Percentiles rank a stretch among this genome's conserved stretches.
phyloP scores from a whole-genome alignment of 2,329 filamentous ascomycete genomes.

The Ophiostoma australiae region DNA sequence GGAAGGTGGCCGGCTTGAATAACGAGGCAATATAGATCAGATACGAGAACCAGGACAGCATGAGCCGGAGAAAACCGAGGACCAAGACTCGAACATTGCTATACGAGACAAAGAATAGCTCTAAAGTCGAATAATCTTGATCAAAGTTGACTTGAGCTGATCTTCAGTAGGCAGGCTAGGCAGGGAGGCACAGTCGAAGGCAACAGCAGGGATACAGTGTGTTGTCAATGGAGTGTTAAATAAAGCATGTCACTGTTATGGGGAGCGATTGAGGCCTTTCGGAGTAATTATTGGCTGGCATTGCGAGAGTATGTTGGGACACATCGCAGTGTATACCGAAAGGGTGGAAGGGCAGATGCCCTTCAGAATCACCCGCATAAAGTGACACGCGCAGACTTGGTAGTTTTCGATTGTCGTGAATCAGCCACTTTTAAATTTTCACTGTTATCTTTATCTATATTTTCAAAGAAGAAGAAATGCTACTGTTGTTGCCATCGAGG shows the following conservation, averaged over 20 bases:
- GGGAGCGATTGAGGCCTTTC: neutral
- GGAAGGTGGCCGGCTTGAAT: neutral
- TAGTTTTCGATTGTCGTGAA: too few species aligned
- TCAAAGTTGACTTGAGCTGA: neutral
- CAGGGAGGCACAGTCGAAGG: neutral
- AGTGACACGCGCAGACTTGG: neutral
- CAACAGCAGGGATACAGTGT: too few species aligned
- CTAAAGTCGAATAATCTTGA: neutral
- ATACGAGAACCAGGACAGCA: neutral
- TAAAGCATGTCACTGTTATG: neutral
- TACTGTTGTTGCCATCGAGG: too few species aligned
- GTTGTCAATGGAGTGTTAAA: too few species aligned
- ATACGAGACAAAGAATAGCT: conserved; percentile 3
- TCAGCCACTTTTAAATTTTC: too few species aligned
- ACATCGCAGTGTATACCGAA: neutral
- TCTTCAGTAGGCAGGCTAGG: neutral
- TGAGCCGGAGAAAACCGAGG: neutral
- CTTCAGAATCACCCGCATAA: neutral
- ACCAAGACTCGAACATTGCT: neutral
- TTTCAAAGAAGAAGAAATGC: too few species aligned
- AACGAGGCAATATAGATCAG: neutral
- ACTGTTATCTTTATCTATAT: too few species aligned
- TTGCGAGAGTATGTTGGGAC: neutral
- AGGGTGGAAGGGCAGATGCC: neutral
- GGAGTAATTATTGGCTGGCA: neutral